phyloP scores from a whole-genome alignment of 2,329 filamentous ascomycete genomes.

The Arthroderma sp. region DNA sequence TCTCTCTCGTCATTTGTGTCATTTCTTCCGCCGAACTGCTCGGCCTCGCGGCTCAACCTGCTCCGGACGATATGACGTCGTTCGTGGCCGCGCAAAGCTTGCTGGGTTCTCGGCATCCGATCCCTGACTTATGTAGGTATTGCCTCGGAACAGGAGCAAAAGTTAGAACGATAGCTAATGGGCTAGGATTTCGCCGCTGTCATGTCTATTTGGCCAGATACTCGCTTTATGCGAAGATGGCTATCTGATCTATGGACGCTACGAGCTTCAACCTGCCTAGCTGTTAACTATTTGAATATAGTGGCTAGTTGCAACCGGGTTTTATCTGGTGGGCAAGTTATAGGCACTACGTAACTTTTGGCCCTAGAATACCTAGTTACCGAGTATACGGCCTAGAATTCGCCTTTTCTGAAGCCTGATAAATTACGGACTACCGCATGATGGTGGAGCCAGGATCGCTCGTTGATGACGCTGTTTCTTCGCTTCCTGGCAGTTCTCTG shows the following conservation, averaged over 20 bases:
- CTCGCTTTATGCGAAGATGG: background rate
- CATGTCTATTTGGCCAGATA: background rate
- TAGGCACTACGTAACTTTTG: too few relatives aligned
- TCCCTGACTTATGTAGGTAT: background rate
- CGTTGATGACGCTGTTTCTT: background rate
- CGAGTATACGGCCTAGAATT: background rate
- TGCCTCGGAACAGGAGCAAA: background rate
- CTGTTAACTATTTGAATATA: too few relatives aligned
- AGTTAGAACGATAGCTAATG: background rate
- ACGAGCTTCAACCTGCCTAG: too few relatives aligned
- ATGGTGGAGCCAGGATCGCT: background rate
- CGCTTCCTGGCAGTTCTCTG: background rate
- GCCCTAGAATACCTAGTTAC: too few relatives aligned
- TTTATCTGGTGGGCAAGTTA: too few relatives aligned
- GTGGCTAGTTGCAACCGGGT: too few relatives aligned
- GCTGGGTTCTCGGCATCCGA: background rate
- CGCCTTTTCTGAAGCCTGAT: background rate
- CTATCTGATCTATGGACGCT: too few relatives aligned
- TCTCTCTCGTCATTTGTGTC: background rate
- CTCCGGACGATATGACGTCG: background rate
- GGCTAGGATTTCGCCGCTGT: background rate
- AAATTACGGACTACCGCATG: background rate
- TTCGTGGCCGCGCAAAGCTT: background rate
- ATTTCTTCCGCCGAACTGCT: background rate
- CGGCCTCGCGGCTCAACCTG: background rate